Evolutionary conservation across 2,329 filamentous ascomycete species (phyloP).

Genomic region (Calonectria pteridis): DNA sequence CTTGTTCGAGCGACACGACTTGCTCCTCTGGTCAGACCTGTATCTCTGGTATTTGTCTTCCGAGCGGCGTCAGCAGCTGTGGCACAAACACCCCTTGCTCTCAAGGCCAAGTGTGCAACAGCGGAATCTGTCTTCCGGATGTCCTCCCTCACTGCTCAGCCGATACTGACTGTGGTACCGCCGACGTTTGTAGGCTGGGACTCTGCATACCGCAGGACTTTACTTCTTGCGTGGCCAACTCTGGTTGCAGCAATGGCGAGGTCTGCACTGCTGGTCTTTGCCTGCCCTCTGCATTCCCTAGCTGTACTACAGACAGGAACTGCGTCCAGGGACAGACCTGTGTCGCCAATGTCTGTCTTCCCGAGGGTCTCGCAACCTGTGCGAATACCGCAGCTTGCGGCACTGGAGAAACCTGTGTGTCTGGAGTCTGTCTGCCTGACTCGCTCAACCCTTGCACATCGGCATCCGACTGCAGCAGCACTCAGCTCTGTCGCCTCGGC

Average conservation of each 20-base stretch:
- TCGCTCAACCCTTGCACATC: neutral
- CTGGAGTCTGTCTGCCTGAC: neutral
- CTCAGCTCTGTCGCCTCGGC: conserved; percentile 9
- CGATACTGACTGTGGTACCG: neutral
- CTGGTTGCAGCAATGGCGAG: neutral
- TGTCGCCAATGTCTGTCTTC: neutral
- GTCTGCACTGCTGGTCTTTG: conserved; percentile 6
- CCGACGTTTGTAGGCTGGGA: neutral
- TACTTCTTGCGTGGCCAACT: neutral
- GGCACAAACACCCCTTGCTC: neutral
- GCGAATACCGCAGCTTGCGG: neutral
- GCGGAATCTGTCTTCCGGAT: conserved; percentile 11
- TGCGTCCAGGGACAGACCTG: neutral
- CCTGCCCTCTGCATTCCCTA: neutral
- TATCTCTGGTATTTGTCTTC: neutral
- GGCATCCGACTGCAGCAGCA: neutral
- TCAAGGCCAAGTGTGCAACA: neutral
- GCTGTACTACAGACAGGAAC: neutral
- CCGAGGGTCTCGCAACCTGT: neutral
- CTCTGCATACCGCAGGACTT: neutral
- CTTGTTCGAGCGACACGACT: neutral
- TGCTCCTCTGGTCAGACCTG: conserved; percentile 8
- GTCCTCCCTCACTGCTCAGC: neutral
- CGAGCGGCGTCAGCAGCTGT: neutral
- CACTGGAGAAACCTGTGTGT: neutral